phyloP scores from a whole-genome alignment of 2,329 filamentous ascomycete species.

The Scedosporium boydii region DNA sequence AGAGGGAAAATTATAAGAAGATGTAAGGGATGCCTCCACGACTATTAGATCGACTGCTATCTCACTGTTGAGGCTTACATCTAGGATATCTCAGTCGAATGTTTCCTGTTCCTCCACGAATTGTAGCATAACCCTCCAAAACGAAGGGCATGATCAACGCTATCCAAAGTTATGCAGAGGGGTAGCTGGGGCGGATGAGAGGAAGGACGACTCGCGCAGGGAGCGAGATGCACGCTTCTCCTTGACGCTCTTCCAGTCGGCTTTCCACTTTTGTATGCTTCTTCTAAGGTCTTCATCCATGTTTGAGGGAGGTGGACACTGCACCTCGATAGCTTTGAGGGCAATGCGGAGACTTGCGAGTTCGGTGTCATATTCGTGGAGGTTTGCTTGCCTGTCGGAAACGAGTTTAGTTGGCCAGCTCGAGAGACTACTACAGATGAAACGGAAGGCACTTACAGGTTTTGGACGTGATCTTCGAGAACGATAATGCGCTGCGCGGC shows the following conservation, averaged over 20 bases:
- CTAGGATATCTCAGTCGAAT: too few species aligned
- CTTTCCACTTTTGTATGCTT: slow-evolving; percentile 52
- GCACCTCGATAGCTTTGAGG: slow-evolving; percentile 52
- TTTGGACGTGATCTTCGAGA: slow-evolving; percentile 46
- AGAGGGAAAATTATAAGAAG: too few species aligned
- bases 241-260: slow-evolving; percentile 46
- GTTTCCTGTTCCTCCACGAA: too few species aligned
- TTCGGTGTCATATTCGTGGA: slow-evolving; percentile 48
- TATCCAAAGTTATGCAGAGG: background rate
- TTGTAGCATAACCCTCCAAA: background rate
- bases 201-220: background rate
- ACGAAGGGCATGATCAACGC: background rate
- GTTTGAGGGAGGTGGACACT: slow-evolving; percentile 42
- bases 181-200: background rate
- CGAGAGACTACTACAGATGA: slow-evolving; percentile 2
- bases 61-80: too few species aligned
- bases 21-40: too few species aligned
- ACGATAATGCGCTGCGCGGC: slow-evolving; percentile 49
- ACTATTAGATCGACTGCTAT: too few species aligned
- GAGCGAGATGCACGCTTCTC: slow-evolving; percentile 28
- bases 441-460: slow-evolving; percentile 36
- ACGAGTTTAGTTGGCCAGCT: slow-evolving; percentile 6
- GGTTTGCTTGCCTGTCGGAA: slow-evolving; percentile 39
- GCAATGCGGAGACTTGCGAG: slow-evolving; percentile 52
- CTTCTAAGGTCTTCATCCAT: slow-evolving; percentile 47